phyloP scores from a whole-genome alignment of 768 basidiomycete species.

The Boletus subparvulus region DNA sequence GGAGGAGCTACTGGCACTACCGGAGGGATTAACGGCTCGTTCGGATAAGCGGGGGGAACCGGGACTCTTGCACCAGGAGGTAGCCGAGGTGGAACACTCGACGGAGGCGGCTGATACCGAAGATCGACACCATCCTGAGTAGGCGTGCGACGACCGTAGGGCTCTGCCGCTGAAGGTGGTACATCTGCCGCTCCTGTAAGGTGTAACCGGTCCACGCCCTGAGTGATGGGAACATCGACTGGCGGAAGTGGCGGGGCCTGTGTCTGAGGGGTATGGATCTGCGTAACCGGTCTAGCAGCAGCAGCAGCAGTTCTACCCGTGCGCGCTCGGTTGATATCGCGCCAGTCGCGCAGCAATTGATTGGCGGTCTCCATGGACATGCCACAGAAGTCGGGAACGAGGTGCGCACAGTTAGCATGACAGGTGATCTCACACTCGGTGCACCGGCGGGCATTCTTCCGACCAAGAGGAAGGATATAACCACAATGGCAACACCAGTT shows the following conservation, averaged over 20 bases:
- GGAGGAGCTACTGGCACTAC: conserved; percentile 14
- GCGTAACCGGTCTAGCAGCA: conserved; percentile 36
- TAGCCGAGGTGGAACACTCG: conserved; percentile 34
- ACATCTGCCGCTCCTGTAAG: conserved; percentile 42
- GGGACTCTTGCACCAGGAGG: conserved; percentile 40
- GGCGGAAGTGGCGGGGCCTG: conserved; percentile 34
- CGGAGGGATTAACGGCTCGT: conserved; percentile 33
- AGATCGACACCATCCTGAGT: conserved; percentile 39
- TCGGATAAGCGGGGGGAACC: conserved; percentile 35
- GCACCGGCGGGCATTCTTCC: conserved; percentile 95
- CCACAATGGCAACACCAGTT: conserved; percentile 99
- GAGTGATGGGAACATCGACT: conserved; percentile 31
- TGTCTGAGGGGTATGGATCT: conserved; percentile 33
- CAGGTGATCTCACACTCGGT: conserved; percentile 96
- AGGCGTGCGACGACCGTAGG: conserved; percentile 26
- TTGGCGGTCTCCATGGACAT: conserved; percentile 99
- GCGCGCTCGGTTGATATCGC: conserved; percentile 81
- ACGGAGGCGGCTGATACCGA: conserved; percentile 40
- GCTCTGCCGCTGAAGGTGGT: conserved; percentile 25
- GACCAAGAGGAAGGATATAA: conserved; percentile 93
- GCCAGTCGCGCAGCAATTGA: conserved; percentile 83
- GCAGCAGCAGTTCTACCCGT: conserved; percentile 39
- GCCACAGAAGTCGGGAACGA: conserved; percentile 99
- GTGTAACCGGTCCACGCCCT: conserved; percentile 48
- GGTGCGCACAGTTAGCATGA: conserved; percentile 95